phyloP scores from a whole-genome alignment of 495 filamentous ascomycete genomes.

The Aspergillus sclerotioniger region DNA sequence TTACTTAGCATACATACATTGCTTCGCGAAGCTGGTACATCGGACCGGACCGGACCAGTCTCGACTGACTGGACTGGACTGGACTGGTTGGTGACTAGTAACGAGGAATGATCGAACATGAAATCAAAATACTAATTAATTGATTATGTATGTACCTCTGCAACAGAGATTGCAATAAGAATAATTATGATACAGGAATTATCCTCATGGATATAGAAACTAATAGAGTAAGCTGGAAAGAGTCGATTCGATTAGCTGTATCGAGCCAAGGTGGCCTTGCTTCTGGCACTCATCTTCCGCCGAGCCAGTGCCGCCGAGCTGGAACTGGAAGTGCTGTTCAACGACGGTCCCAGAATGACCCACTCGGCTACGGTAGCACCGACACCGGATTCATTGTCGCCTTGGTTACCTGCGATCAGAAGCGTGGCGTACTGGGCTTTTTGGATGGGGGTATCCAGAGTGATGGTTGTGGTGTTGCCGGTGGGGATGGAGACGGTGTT shows the following conservation, averaged over 20 bases:
- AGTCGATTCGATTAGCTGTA: neutral
- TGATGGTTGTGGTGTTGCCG: slow-evolving; percentile 49
- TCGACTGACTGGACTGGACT: neutral
- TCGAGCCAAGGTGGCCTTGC: slow-evolving; percentile 1
- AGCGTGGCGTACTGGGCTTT: slow-evolving; percentile 45
- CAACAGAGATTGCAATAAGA: too few relatives aligned
- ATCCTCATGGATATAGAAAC: neutral
- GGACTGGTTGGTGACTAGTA: neutral
- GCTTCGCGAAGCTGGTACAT: neutral
- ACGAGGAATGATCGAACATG: neutral
- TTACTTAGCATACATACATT: neutral
- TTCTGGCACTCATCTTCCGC: slow-evolving; percentile 14
- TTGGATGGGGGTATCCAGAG: slow-evolving; percentile 32
- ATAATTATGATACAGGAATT: too few relatives aligned
- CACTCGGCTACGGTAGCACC: slow-evolving; percentile 75
- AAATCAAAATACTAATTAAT: too few relatives aligned
- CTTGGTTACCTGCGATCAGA: slow-evolving; percentile 48
- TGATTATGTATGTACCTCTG: neutral
- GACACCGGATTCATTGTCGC: slow-evolving; percentile 38
- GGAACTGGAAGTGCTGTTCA: neutral
- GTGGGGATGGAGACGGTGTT: slow-evolving; percentile 37
- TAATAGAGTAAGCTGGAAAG: neutral
- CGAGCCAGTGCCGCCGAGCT: neutral
- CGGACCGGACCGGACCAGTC: neutral
- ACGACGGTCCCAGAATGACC: slow-evolving; percentile 47